Percentiles rank a stretch among this genome's conserved stretches.
phyloP scores from a whole-genome alignment of 2,329 filamentous ascomycete genomes.

The Clarireedia sp. region DNA sequence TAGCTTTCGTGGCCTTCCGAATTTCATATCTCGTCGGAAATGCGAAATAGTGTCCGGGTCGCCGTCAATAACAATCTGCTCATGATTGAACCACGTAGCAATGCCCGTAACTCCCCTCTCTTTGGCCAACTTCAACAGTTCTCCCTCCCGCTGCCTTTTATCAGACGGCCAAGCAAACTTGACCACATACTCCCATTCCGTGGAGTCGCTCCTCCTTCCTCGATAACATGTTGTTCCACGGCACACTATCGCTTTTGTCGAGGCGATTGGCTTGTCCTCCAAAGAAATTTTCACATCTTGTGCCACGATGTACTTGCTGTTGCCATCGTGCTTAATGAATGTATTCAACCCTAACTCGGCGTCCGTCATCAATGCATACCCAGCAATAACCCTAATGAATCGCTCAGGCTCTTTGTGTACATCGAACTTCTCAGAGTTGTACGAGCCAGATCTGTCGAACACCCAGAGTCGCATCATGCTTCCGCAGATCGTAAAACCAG shows the following conservation, averaged over 20 bases:
- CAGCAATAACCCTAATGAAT: no score
- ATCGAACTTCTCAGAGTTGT: constrained; percentile 28
- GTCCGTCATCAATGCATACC: no score
- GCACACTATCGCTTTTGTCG: constrained; percentile 17
- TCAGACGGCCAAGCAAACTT: constrained; percentile 30
- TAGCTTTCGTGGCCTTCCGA: constrained; percentile 16
- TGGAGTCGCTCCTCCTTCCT: constrained; percentile 13
- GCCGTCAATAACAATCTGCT: constrained; percentile 22
- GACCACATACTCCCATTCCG: constrained; percentile 21
- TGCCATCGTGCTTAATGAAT: no score
- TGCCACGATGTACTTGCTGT: no score
- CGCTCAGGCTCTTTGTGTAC: constrained; percentile 12
- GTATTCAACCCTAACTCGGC: no score
- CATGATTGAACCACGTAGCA: constrained; percentile 23
- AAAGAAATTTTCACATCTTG: no score
- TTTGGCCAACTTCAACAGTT: constrained; percentile 24
- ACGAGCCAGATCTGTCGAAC: constrained; percentile 30
- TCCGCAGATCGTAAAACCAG: constrained; percentile 24
- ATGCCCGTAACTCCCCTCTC: constrained; percentile 25
- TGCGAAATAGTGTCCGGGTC: constrained; percentile 21
- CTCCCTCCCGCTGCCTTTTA: constrained; percentile 23
- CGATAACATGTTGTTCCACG: constrained; percentile 17
- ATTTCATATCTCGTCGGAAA: constrained; percentile 22
- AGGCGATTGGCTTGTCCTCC: no score
- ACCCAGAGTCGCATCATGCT: constrained; percentile 29